Evolutionary conservation across 1,284 basidiomycete genomes (phyloP), one percentile per base, ranked within the genome.

Genomic region (Moniliophthora roreri): DNA sequence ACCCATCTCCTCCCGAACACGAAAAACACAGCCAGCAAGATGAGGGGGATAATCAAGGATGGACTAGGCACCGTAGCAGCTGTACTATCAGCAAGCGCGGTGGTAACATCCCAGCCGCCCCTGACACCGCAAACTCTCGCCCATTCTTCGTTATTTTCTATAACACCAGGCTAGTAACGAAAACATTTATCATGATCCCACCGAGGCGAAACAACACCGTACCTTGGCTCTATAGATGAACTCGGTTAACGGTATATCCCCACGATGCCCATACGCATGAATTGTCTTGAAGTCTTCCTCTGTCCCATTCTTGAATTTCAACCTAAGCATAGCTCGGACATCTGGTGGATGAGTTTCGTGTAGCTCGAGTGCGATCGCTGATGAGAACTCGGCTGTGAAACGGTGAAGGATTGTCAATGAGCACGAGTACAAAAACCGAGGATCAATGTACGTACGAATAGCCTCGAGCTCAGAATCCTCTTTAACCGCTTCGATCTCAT

Each of bases 201-300:
- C n/a, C n/a, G n/a, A n/a, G n/a, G n/a, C n/a, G n/a, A n/a, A n/a
- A n/a, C n/a, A n/a, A n/a, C n/a, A n/a, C n/a, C n/a, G 4, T 41
- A 46, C 44, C 44, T 46, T 46, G 21, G 44, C 44, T 11, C 44
- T 23, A 46, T 46, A 46, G 26, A 46, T 32, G 24, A 46, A 46
- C 44, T 46, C 44, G 11, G 44, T 46, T 16, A 46, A 28, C 23
- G 44, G 44, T 13, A 46, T 46, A 46, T 24, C 26, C 10, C 26
- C 26, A 11, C 24, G 44, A 18, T 46, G 44, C 3, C 44, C 44
- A 18, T 46, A 46, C 6, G 44, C 44, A 32, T 46, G 44, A 16
- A 46, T 28, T 13, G 44, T 26, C 24, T 46, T 28, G 24, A 23
- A 46, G n/a, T 11, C 26, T 1, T 23, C 44, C 28, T 46, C 8